These are phyloP conservation scores for Pseudogymnoascus verrucosus DNA, from an alignment of 2,329 filamentous ascomycete species.

Conservation along the genomic window DNA sequence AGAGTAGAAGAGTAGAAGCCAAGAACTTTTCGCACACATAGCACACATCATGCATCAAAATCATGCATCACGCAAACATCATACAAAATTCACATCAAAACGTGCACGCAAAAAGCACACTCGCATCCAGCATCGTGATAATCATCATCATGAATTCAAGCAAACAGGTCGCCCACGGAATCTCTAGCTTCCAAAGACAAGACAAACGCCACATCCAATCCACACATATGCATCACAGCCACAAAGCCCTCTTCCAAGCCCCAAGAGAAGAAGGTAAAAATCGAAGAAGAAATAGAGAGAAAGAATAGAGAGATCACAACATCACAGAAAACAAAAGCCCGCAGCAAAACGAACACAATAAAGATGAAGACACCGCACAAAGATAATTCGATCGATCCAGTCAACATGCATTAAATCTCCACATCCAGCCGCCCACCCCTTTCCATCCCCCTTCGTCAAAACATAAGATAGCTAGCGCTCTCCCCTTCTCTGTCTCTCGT, in stretches of 20 bases:
- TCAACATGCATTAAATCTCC: neutral
- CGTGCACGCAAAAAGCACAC: neutral
- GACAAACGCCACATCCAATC: neutral
- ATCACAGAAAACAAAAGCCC: neutral
- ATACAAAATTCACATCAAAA: neutral
- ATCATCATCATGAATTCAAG: neutral
- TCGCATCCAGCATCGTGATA: neutral
- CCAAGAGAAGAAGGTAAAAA: neutral
- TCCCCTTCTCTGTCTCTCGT: neutral
- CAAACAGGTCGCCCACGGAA: neutral
- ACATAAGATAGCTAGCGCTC: neutral
- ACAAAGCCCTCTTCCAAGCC: neutral
- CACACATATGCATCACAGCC: neutral
- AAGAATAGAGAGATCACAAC: neutral
- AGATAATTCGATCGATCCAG: neutral
- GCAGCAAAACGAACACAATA: neutral
- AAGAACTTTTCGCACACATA: no score
- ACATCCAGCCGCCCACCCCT: neutral
- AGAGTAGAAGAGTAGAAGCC: no score
- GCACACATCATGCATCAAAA: neutral
- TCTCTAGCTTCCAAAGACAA: neutral
- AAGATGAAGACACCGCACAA: neutral
- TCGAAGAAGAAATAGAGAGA: neutral
- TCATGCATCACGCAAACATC: neutral
- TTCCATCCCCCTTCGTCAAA: neutral